These are phyloP conservation scores for Penicillium sp. DNA, from an alignment of 2,329 filamentous ascomycete species.

Conservation along the genomic window DNA sequence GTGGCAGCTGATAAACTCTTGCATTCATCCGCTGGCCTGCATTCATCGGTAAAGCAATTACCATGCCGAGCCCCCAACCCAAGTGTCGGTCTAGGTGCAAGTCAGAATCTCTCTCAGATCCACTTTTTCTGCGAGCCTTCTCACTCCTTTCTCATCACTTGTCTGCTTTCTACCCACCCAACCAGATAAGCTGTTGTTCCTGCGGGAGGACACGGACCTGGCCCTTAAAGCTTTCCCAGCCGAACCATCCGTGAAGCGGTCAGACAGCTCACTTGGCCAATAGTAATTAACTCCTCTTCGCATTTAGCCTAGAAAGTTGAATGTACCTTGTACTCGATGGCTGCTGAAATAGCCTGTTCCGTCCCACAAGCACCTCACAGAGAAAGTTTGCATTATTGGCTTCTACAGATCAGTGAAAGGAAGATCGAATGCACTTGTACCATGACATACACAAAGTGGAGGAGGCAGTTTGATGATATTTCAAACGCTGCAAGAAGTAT, in stretches of 20 bases:
- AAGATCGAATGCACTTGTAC: background rate
- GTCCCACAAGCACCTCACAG: slow-evolving; percentile 12
- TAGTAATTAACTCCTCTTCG: no score
- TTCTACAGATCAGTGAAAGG: background rate
- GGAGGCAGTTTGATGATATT: background rate
- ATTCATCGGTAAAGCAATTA: background rate
- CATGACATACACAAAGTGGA: background rate
- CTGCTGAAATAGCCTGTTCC: slow-evolving; percentile 9
- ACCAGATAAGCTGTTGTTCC: no score
- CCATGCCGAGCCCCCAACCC: background rate
- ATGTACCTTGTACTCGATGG: no score
- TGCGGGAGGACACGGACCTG: no score
- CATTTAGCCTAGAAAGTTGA: no score
- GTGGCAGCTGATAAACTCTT: background rate
- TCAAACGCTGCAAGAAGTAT: background rate
- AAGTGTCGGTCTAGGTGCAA: background rate
- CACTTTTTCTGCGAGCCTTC: no score
- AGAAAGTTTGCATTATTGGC: slow-evolving; percentile 2
- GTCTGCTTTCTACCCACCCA: no score
- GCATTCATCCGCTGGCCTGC: background rate
- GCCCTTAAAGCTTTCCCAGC: no score
- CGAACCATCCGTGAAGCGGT: no score
- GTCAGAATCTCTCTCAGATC: background rate
- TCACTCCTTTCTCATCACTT: no score
- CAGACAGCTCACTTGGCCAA: no score